Conservation (phyloP, 441 rosid genomes). For the Arabidopsis lyrata region DNA sequence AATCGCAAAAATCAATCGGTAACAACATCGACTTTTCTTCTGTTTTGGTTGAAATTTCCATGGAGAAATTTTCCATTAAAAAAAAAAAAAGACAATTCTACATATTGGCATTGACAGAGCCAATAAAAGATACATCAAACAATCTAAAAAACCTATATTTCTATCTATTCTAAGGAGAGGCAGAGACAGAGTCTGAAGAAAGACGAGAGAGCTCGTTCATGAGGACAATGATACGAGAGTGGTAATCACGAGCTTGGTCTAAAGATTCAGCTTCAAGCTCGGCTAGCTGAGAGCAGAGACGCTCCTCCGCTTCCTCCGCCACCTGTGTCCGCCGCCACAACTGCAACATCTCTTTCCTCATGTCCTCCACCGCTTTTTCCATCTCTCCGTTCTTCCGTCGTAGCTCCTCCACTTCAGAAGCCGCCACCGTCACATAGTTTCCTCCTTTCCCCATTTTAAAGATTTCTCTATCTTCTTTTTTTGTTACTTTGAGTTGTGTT, state of each 20-base stretch:
- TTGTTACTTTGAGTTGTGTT: neutral
- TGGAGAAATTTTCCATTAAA: too few species aligned
- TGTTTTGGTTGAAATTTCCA: too few species aligned
- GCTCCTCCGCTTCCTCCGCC: constrained; percentile 88
- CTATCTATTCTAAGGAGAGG: constrained; percentile 24
- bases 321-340: constrained; percentile 60
- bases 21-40: too few species aligned
- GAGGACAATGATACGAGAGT: constrained; percentile 63
- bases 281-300: constrained; percentile 76
- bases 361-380: constrained; percentile 71
- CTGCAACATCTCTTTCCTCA: constrained; percentile 60
- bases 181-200: constrained; percentile 32
- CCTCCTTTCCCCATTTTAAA: constrained; percentile 46
- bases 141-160: too few species aligned
- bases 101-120: too few species aligned
- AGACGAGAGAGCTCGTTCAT: constrained; percentile 64
- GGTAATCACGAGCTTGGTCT: constrained; percentile 70
- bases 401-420: constrained; percentile 44
- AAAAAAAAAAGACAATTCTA: too few species aligned
- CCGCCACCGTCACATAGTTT: constrained; percentile 36
- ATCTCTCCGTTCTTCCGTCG: constrained; percentile 66
- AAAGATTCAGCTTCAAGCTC: constrained; percentile 87
- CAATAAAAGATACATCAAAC: too few species aligned
- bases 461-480: neutral
- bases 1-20: too few species aligned